Conservation (phyloP, 352 stramenopile species). For the Phytophthora sp. region DNA sequence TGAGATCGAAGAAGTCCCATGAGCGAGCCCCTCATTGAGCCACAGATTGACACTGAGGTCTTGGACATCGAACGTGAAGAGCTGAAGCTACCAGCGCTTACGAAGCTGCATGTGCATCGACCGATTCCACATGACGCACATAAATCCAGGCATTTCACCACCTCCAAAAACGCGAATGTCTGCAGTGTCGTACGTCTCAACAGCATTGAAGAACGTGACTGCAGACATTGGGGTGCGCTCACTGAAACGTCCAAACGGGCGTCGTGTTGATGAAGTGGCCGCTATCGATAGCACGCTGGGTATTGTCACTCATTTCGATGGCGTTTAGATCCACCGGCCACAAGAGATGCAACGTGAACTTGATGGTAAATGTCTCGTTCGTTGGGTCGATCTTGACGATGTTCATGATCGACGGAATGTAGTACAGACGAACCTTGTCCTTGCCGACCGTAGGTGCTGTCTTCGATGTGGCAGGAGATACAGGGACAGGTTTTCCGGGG, state of each 20-base stretch:
- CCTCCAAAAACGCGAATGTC: neutral
- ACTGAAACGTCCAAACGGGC: neutral
- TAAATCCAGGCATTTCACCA: neutral
- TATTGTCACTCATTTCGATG: no score
- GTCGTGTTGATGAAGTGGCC: neutral
- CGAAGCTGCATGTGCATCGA: neutral
- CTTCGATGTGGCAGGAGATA: neutral
- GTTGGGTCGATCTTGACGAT: neutral
- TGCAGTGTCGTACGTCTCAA: neutral
- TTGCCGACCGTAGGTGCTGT: no score
- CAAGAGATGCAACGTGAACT: neutral
- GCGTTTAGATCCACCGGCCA: no score
- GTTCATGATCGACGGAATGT: neutral
- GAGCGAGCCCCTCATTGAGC: neutral
- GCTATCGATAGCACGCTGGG: no score
- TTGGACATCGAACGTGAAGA: neutral
- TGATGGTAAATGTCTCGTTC: neutral
- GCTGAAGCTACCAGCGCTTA: neutral
- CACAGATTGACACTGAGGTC: neutral
- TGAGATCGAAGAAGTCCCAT: neutral
- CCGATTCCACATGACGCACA: neutral
- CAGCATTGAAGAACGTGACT: neutral
- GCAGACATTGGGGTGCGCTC: neutral
- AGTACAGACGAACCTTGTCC: no score
- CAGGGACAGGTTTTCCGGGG: neutral